Conservation (phyloP, 225 moss, liverwort and hornwort species). For the Anthoceros angustus region DNA sequence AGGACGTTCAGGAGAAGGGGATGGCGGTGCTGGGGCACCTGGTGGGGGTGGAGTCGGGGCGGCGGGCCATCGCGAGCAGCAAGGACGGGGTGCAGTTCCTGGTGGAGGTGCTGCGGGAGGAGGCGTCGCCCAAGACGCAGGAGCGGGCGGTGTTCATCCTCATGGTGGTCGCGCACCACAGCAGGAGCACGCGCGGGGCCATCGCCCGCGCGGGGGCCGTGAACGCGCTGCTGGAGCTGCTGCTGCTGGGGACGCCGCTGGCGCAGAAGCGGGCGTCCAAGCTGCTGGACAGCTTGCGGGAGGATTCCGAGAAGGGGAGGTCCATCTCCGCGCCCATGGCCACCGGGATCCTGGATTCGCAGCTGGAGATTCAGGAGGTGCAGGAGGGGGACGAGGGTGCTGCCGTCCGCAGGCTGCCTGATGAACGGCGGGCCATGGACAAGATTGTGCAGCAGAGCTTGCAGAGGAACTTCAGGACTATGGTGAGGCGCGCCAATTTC, state of each 20-base stretch:
- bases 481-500: conserved; percentile 25
- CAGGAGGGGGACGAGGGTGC: background rate
- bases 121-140: conserved; percentile 19
- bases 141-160: conserved; percentile 35
- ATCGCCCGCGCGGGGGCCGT: conserved; percentile 26
- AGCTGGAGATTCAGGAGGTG: background rate
- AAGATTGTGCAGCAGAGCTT: conserved; percentile 39
- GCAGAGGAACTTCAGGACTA: conserved; percentile 38
- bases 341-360: background rate
- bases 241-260: conserved; percentile 25
- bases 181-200: conserved; percentile 13
- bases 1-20: conserved; percentile 20
- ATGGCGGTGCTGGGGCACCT: conserved; percentile 31
- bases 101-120: conserved; percentile 16
- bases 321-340: conserved; percentile 34
- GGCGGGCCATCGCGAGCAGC: conserved; percentile 15
- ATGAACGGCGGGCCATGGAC: conserved; percentile 20
- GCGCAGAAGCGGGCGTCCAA: conserved; percentile 38
- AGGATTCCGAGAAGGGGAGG: conserved; percentile 16
- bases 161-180: conserved; percentile 34
- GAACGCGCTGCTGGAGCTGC: conserved; percentile 30
- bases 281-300: conserved; percentile 27
- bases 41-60: conserved; percentile 15
- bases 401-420: conserved; percentile 3
- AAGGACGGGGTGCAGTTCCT: conserved; percentile 11